A percentile compares a stretch with the other conserved stretches of the same genome.
These are phyloP conservation scores for Pseudopyricularia javanii DNA, from an alignment of 2,329 filamentous ascomycete species.

Conservation along the genomic window DNA sequence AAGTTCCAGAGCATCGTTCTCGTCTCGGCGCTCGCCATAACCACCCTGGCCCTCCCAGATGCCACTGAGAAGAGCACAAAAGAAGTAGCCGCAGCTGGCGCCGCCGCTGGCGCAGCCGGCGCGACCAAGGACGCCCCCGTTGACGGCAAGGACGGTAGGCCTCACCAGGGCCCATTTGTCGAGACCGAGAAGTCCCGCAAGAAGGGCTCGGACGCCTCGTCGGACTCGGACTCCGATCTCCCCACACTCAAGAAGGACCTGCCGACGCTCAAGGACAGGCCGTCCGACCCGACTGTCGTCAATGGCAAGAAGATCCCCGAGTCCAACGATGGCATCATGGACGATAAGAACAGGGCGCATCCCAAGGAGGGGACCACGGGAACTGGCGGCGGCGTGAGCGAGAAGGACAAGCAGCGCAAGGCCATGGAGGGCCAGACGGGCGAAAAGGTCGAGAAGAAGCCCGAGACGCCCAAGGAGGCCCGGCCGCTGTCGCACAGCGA, in stretches of 20 bases:
- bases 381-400: conserved; percentile 78
- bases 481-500: conserved; percentile 74
- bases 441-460: conserved; percentile 59
- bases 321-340: conserved; percentile 77
- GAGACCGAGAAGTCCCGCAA: conserved; percentile 32
- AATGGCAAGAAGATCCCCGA: conserved; percentile 51
- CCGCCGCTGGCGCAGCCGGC: conserved; percentile 20
- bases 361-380: conserved; percentile 81
- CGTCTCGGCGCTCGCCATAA: conserved; percentile 40
- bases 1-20: conserved; percentile 49
- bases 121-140: conserved; percentile 67
- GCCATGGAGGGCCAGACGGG: conserved; percentile 53
- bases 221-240: conserved; percentile 11
- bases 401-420: conserved; percentile 69
- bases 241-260: conserved; percentile 19
- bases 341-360: conserved; percentile 63
- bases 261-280: conserved; percentile 35
- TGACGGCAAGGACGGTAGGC: conserved; percentile 87
- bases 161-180: conserved; percentile 75
- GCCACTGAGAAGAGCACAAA: conserved; percentile 11
- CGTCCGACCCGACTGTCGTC: conserved; percentile 36
- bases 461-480: conserved; percentile 73
- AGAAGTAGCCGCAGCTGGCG: conserved; percentile 10
- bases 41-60: conserved; percentile 22
- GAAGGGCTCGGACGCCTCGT: conserved; percentile 17